Percentiles rank a stretch among this genome's conserved stretches.
Evolutionary conservation across 805 yeast genomes (phyloP).

Genomic region (Lachancea sp.): DNA sequence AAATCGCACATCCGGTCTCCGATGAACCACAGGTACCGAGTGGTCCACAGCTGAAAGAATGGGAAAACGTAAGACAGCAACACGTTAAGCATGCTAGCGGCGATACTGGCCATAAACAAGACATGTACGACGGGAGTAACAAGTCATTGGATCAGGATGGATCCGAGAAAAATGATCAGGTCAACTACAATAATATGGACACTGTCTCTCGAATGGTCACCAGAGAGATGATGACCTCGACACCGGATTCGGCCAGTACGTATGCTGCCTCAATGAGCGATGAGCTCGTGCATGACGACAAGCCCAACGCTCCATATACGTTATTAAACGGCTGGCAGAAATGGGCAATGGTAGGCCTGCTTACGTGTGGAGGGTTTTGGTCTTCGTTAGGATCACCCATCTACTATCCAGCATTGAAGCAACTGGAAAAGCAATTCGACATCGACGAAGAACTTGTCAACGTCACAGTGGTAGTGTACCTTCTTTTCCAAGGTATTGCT

Average conservation of each 20-base stretch:
- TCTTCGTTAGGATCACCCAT: constrained; percentile 73
- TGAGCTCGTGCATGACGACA: neutral
- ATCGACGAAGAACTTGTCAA: constrained; percentile 53
- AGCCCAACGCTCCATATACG: constrained; percentile 18
- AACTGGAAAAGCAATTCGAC: constrained; percentile 47
- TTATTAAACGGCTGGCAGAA: constrained; percentile 22
- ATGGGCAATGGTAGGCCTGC: constrained; percentile 28
- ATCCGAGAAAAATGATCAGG: neutral
- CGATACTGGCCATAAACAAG: neutral
- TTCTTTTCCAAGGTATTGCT: constrained; percentile 65
- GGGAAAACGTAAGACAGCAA: neutral
- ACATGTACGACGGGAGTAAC: neutral
- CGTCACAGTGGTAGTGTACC: constrained; percentile 67
- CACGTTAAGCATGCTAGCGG: neutral
- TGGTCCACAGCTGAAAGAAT: neutral
- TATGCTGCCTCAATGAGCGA: neutral
- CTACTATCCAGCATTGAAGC: constrained; percentile 71
- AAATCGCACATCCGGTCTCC: neutral
- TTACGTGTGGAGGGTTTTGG: constrained; percentile 44
- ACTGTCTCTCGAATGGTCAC: constrained; percentile 17
- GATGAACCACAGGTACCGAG: neutral
- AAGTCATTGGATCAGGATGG: neutral
- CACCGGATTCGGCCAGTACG: constrained; percentile 4
- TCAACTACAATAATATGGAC: neutral
- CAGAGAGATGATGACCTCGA: constrained; percentile 14